A percentile compares a stretch with the other conserved stretches of the same genome.
Conservation (phyloP, 208 protist genomes). For the Novymonas esmeraldas region DNA sequence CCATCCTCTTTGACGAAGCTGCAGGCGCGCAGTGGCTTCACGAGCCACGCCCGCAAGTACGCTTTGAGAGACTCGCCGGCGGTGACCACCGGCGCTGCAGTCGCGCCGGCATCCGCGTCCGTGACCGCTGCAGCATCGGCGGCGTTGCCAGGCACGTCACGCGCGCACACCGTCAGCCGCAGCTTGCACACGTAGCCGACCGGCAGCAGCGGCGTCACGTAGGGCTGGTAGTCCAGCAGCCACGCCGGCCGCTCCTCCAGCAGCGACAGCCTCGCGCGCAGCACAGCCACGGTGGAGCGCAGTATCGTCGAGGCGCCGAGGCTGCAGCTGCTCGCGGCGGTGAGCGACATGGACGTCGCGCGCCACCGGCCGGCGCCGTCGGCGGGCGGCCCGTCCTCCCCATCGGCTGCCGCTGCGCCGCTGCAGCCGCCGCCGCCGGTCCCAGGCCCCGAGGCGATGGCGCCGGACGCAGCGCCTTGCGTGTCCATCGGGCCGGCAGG, state of each 20-base stretch:
- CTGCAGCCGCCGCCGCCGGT: conserved; percentile 22
- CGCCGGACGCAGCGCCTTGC: too few relatives aligned
- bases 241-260: conserved; percentile 52
- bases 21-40: conserved; percentile 46
- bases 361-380: not conserved
- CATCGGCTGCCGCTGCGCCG: not conserved
- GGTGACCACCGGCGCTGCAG: conserved; percentile 2
- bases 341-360: conserved; percentile 24
- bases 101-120: not conserved
- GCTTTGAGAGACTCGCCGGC: conserved; percentile 44
- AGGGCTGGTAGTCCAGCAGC: conserved; percentile 71
- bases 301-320: conserved; percentile 67
- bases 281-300: conserved; percentile 61
- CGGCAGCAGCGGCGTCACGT: conserved; percentile 72
- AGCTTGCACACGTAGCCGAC: conserved; percentile 75
- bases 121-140: not conserved
- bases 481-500: too few relatives aligned
- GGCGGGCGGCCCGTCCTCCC: not conserved
- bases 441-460: conserved; percentile 46
- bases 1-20: conserved; percentile 64
- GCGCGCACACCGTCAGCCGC: conserved; percentile 45
- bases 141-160: conserved; percentile 13
- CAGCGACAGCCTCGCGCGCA: conserved; percentile 56
- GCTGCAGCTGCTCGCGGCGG: too few relatives aligned
- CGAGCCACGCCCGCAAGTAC: conserved; percentile 62